Base-by-base conservation (phyloP, 164 flowering plant species). In the Kingdonia uniflora region DNA sequence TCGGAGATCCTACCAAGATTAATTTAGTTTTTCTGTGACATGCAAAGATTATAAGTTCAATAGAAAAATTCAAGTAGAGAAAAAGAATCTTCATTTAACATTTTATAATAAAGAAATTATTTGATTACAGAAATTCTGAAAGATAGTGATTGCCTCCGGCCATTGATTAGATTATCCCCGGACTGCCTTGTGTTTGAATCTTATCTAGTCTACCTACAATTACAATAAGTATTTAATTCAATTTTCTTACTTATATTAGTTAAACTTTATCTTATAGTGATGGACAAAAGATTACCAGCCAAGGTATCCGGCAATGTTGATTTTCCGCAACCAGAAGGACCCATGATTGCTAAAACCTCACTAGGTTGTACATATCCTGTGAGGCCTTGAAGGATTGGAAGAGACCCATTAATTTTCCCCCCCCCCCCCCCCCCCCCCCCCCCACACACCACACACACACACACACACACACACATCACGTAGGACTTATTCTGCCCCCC, bases 101-200 rank as follows among this genome's bases (percentile, higher is more conserved):
- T n/a, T n/a, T n/a, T n/a, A n/a, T n/a, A n/a, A n/a, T 2, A 49
- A 49, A 49, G 25, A 1, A 16, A 11, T 51, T 11, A 20, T 40
- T 15, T 2, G 23, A 52, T 52, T 59, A 80, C 86, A 55, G 80
- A 80, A 14, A 84, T 79, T 38, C 95, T 87, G 54, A 54, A 82
- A 23, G 85, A 71, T 15, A 85, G 80, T 6, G 19, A 37, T 55
- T 77, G 74, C 42, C 59, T 73, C 38, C 69, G 68, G n/a, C 95
- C 95, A 49, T 83, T 83, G 52, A 85, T 59, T 2, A 76, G 63
- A 17, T 82, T 73, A 5, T 76, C 70, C 25, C 95, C 90, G 0
- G 66, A 55, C 20, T 77, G 82, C 48, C 62, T 60, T 0, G 73
- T 67, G 23, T 65, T 72, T 29, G 82, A 74, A 46, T 60, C 55